Percentiles rank a stretch among this genome's conserved stretches.
Evolutionary conservation across 116 monocot species (phyloP).

Genomic region (Papilionanthe hybrid): DNA sequence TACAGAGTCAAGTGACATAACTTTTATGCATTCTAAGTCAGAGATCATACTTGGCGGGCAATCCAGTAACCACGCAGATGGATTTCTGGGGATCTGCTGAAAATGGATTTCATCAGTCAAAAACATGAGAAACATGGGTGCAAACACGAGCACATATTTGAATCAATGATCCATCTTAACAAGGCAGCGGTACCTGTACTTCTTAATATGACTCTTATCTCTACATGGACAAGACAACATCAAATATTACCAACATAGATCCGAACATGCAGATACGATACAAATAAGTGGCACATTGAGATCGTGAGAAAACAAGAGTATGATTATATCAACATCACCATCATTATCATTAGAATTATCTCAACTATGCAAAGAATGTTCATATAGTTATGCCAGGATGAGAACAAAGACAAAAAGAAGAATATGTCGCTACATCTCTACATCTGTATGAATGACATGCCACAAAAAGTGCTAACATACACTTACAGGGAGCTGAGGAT

Average conservation of each 20-base stretch:
- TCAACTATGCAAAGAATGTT: not conserved
- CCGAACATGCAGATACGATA: not conserved
- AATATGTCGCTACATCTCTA: conserved; percentile 1
- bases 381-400: not conserved
- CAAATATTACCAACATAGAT: not conserved
- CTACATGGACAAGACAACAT: not conserved
- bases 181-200: not conserved
- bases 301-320: not conserved
- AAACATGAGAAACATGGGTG: conserved; percentile 5
- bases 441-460: not conserved
- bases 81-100: conserved; percentile 78
- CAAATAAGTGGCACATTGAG: not conserved
- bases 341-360: conserved; percentile 3
- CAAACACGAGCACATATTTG: not conserved
- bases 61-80: conserved; percentile 78
- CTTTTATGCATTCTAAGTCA: not conserved
- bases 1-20: not conserved
- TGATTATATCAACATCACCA: not conserved
- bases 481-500: conserved; percentile 64
- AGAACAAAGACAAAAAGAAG: not conserved
- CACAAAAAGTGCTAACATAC: conserved; percentile 3
- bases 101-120: conserved; percentile 4
- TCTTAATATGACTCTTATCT: not conserved
- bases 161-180: not conserved
- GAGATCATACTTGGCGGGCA: conserved; percentile 80